These are phyloP conservation scores for Picea mariana DNA, from an alignment of 83 land plant species.

Conservation along the genomic window DNA sequence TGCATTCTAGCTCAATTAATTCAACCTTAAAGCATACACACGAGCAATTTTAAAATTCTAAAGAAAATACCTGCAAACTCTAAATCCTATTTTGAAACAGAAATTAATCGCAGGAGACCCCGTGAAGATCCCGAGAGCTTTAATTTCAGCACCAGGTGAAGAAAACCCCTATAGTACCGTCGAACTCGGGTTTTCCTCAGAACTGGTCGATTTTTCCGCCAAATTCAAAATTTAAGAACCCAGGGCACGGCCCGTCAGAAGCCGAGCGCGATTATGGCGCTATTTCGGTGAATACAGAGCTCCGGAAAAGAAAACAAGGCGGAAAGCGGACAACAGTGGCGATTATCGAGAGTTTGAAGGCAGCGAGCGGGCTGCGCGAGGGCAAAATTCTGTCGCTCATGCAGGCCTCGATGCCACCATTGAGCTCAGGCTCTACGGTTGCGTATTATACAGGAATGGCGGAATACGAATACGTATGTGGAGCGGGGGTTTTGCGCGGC, in stretches of 20 bases:
- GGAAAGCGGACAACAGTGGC: background rate
- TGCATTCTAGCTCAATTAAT: background rate
- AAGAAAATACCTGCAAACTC: background rate
- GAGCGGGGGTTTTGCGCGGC: background rate
- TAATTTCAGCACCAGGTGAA: background rate
- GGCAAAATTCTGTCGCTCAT: constrained; percentile 5
- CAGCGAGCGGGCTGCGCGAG: background rate
- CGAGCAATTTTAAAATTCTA: background rate
- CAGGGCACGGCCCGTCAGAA: background rate
- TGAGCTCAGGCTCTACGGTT: constrained; percentile 11
- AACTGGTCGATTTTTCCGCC: background rate
- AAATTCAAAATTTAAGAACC: background rate
- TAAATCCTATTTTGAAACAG: background rate
- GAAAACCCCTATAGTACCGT: background rate
- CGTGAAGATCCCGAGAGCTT: background rate
- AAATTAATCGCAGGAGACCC: background rate
- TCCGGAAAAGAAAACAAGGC: background rate
- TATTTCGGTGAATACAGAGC: too few species aligned
- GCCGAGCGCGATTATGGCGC: background rate
- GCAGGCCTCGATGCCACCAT: constrained; percentile 21
- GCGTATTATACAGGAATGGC: background rate
- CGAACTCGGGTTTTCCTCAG: background rate
- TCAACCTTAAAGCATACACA: background rate
- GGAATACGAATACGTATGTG: constrained; percentile 1
- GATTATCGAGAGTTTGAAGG: background rate